Evolutionary conservation across 1,139 yeast species (phyloP), one percentile per base, ranked within the genome.

Genomic region (Yamadazyma sp.): DNA sequence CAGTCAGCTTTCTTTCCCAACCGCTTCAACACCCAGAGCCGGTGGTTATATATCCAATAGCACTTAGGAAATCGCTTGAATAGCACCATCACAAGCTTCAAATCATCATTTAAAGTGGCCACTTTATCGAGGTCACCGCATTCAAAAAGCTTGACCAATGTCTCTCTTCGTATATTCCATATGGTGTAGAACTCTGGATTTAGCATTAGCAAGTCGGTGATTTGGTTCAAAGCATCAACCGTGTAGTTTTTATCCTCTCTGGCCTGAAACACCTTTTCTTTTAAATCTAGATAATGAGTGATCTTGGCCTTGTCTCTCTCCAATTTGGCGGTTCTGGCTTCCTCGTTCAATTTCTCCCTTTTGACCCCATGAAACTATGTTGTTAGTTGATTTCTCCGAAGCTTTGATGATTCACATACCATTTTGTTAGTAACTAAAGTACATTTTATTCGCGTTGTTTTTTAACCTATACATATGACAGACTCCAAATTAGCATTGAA

Each of bases 11-110:
- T 42, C 1, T 56, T 52, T 5, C 83, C 80, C 34, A 79, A 66
- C 42, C 71, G 67, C 38, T 74, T 70, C 29, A 92, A 62, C 37
- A 87, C 76, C 98, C 98, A 92, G 15, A 77, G 64, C 23, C 99
- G 72, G 58, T 92, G 97, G 53, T 84, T 86, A 97, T 97, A 92
- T 14, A 92, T 82, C 96, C 97, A 90, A 57, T 92, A 92, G 27
- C 90, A 86, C 57, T 92, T 92, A 2, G 99, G 98, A 48, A 64
- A 82, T 41, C 72, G 61, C 42, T 76, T 77, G 51, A 92, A 64
- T 47, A 80, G 74, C 1, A 62, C 60, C 66, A 84, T 70, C 1
- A 82, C 71, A 52, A 87, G 78, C 26, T 64, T 53, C 36, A 92
- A 66, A 50, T 92, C 98, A 3, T 67, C 60, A 6, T 67, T 68